These are phyloP conservation scores for Vicia sativa DNA, from an alignment of 306 rosid genomes.

Conservation along the genomic window DNA sequence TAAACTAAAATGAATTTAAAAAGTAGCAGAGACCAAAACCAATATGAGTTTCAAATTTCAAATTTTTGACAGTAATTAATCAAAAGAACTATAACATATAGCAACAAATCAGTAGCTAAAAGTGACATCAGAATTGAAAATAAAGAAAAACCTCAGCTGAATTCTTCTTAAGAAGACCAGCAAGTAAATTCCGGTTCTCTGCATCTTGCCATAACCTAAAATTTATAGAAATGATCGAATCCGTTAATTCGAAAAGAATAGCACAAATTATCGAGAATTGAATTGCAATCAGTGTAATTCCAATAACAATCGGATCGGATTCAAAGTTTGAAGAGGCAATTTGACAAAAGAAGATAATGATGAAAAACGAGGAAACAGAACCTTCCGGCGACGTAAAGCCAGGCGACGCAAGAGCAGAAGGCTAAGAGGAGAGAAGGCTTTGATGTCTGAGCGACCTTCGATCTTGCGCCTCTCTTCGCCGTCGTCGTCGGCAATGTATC, in stretches of 20 bases:
- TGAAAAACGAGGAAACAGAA: slow-evolving; percentile 28
- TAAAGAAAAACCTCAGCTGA: slow-evolving; percentile 61
- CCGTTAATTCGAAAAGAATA: slow-evolving; percentile 8
- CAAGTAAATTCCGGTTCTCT: slow-evolving; percentile 74
- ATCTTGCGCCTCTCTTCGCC: slow-evolving; percentile 73
- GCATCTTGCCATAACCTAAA: slow-evolving; percentile 98
- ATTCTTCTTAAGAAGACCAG: slow-evolving; percentile 67
- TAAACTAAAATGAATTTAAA: slow-evolving; percentile 13
- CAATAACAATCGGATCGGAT: slow-evolving; percentile 32
- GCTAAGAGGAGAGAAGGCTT: slow-evolving; percentile 81
- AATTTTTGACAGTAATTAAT: background rate
- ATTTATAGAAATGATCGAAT: background rate
- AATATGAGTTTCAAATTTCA: background rate
- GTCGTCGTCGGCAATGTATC: slow-evolving; percentile 71
- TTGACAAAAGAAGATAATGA: background rate
- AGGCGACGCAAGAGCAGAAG: slow-evolving; percentile 92
- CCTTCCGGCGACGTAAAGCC: slow-evolving; percentile 99
- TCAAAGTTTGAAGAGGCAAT: too few species aligned
- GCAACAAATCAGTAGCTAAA: slow-evolving; percentile 12
- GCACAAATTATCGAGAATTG: background rate
- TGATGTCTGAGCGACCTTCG: slow-evolving; percentile 68
- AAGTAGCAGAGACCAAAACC: background rate
- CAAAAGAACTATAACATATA: background rate
- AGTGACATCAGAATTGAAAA: too few species aligned
- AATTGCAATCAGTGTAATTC: background rate